Percentiles rank a stretch among this genome's conserved stretches.
phyloP scores from a whole-genome alignment of 306 rosid species.

The Glycyrrhiza uralensis region DNA sequence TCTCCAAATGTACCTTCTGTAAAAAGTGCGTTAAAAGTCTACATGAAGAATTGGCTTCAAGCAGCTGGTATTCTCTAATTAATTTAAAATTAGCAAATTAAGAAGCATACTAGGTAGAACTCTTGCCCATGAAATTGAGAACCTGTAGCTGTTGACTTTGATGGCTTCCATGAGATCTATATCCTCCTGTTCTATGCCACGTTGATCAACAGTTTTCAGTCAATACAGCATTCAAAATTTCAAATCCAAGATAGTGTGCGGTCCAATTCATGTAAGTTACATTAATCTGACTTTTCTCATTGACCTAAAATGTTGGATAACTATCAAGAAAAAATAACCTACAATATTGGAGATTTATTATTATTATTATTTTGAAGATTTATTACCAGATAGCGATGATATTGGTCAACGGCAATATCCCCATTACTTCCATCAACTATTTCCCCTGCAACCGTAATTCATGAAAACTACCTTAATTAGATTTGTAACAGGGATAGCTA shows the following conservation, averaged over 20 bases:
- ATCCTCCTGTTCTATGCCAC: constrained; percentile 47
- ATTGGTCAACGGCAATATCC: constrained; percentile 58
- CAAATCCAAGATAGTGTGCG: not conserved
- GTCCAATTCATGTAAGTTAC: not conserved
- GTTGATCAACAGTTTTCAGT: not conserved
- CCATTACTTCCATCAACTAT: constrained; percentile 52
- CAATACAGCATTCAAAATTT: not conserved
- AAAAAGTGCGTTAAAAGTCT: not conserved
- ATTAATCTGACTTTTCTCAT: not conserved
- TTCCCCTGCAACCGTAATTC: constrained; percentile 25
- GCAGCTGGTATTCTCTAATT: not conserved
- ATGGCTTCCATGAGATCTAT: constrained; percentile 41
- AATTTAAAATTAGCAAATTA: not conserved
- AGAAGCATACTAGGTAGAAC: constrained; percentile 52
- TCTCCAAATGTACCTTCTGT: constrained; percentile 57
- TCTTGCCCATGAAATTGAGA: constrained; percentile 78
- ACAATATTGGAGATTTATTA: too few relatives aligned
- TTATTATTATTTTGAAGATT: too few relatives aligned
- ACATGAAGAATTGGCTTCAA: not conserved
- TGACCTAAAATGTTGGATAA: not conserved
- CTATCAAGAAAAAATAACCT: not conserved
- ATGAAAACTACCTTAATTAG: not conserved
- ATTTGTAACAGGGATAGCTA: too few relatives aligned
- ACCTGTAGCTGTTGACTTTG: constrained; percentile 55
- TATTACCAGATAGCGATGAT: constrained; percentile 55